These are phyloP conservation scores for Hypoxylon sp. DNA, from an alignment of 2,329 filamentous ascomycete genomes.

Conservation along the genomic window DNA sequence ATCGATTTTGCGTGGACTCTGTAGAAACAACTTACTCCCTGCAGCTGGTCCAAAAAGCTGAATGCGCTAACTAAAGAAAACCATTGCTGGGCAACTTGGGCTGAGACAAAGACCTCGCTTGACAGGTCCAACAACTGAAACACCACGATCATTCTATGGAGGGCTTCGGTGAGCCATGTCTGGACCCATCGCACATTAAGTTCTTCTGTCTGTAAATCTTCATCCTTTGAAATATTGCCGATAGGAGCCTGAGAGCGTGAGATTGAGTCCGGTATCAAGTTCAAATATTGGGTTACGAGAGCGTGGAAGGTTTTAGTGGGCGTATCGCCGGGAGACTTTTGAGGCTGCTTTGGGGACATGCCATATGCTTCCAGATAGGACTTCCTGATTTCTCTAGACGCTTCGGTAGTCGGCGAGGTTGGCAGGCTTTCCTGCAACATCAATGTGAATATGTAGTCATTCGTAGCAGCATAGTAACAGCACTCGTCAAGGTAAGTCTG, in stretches of 20 bases:
- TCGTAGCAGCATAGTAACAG: slow-evolving; percentile 75
- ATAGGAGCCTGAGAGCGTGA: slow-evolving; percentile 65
- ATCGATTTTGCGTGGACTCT: slow-evolving; percentile 38
- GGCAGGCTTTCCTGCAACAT: slow-evolving; percentile 59
- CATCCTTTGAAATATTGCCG: slow-evolving; percentile 65
- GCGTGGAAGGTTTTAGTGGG: slow-evolving; percentile 59
- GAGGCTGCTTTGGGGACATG: slow-evolving; percentile 52
- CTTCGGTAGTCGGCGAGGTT: slow-evolving; percentile 46
- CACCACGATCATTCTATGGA: slow-evolving; percentile 80
- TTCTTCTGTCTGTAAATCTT: slow-evolving; percentile 53
- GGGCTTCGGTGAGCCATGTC: slow-evolving; percentile 71
- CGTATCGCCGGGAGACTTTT: slow-evolving; percentile 48
- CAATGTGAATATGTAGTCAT: slow-evolving; percentile 69
- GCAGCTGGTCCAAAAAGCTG: slow-evolving; percentile 77
- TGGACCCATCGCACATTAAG: slow-evolving; percentile 50
- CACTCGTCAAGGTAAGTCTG: slow-evolving; percentile 80
- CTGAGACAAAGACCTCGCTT: slow-evolving; percentile 68
- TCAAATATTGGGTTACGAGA: slow-evolving; percentile 65
- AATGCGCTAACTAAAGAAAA: slow-evolving; percentile 79
- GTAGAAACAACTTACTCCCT: slow-evolving; percentile 62
- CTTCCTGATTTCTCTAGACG: slow-evolving; percentile 51
- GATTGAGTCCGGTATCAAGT: slow-evolving; percentile 64
- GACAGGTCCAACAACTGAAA: slow-evolving; percentile 78
- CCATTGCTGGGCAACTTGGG: slow-evolving; percentile 76
- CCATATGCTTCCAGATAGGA: slow-evolving; percentile 54